phyloP scores from a whole-genome alignment of 1,139 yeast species.

The Debaryomyces coudertii region DNA sequence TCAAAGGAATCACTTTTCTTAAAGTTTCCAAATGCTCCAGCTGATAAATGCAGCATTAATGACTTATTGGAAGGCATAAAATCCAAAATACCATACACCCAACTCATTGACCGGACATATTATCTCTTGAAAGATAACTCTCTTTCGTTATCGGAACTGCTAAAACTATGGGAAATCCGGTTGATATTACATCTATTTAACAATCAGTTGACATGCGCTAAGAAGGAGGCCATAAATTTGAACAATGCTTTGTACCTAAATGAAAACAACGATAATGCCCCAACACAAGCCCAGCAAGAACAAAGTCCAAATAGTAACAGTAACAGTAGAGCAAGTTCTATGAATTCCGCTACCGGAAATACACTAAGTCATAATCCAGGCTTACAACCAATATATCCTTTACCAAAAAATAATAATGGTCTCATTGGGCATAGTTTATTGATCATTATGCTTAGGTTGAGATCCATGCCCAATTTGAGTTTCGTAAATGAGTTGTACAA shows the following conservation, averaged over 20 bases:
- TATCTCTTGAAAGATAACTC: conserved; percentile 17
- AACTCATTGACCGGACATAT: conserved; percentile 21
- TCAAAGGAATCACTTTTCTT: conserved; percentile 21
- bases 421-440: conserved; percentile 28
- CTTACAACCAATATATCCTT: conserved; percentile 31
- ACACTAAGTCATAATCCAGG: conserved; percentile 9
- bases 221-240: conserved; percentile 41
- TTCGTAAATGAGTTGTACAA: conserved; percentile 46
- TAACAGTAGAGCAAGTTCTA: conserved; percentile 4
- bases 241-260: conserved; percentile 39
- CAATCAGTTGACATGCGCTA: conserved; percentile 35
- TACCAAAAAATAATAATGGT: conserved; percentile 40
- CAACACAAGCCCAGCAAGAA: conserved; percentile 13
- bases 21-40: conserved; percentile 16
- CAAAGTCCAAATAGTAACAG: conserved; percentile 7
- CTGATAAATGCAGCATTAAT: conserved; percentile 7
- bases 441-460: conserved; percentile 38
- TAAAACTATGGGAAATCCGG: conserved; percentile 45
- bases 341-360: conserved; percentile 7
- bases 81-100: conserved; percentile 10
- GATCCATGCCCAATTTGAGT: conserved; percentile 40
- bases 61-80: conserved; percentile 10
- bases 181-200: conserved; percentile 35
- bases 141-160: conserved; percentile 14
- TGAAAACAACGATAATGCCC: conserved; percentile 29